Conservation (phyloP, 345 rosid species). For the Eucalyptus marginata region DNA sequence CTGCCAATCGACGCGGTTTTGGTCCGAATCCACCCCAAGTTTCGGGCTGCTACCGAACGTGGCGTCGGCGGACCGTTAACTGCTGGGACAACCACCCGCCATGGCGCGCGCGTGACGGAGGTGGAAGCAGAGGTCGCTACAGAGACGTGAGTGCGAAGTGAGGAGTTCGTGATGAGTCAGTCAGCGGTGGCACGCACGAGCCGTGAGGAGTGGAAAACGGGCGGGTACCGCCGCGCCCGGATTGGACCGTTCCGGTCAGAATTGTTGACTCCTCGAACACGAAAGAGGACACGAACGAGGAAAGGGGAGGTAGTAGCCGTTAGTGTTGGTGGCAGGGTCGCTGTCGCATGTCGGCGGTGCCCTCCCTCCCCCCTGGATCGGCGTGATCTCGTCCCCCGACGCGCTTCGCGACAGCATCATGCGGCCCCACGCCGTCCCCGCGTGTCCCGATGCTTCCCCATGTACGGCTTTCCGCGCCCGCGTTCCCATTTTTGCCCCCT, state of each 20-base stretch:
- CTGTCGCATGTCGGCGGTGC: not conserved
- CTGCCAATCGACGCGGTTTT: not conserved
- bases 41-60: not conserved
- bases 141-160: not conserved
- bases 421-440: not conserved
- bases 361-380: fast-evolving
- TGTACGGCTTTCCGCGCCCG: fast-evolving
- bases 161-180: not conserved
- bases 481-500: not conserved
- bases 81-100: not conserved
- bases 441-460: not conserved
- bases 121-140: too few species aligned
- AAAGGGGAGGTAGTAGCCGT: not conserved
- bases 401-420: not conserved
- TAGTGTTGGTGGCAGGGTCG: not conserved
- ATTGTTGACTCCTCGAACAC: not conserved
- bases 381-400: not conserved
- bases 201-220: not conserved
- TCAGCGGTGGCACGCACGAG: not conserved
- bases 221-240: not conserved
- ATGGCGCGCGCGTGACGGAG: not conserved
- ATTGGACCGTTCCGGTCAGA: not conserved
- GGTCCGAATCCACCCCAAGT: not conserved
- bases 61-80: not conserved
- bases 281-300: not conserved